A percentile compares a stretch with the other conserved stretches of the same genome.
Evolutionary conservation across 176 grass and related monocot species (phyloP).

Genomic region (Oryza meyeriana): DNA sequence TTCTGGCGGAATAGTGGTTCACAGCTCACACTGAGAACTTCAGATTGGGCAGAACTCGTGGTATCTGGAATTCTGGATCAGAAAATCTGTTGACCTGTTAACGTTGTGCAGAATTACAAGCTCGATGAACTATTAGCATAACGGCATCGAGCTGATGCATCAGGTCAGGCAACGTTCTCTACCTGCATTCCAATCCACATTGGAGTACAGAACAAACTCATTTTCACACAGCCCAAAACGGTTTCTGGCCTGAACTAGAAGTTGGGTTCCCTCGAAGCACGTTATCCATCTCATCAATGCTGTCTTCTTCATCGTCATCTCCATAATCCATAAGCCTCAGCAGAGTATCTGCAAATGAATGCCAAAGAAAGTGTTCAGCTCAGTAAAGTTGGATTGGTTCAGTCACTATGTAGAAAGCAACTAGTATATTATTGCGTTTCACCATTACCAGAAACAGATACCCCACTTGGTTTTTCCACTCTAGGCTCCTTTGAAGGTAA

Average conservation of each 20-base stretch:
- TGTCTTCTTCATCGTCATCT: slow-evolving; percentile 58
- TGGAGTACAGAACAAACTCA: not conserved
- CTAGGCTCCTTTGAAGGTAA: slow-evolving; percentile 19
- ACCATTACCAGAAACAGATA: slow-evolving; percentile 57
- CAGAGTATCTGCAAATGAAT: slow-evolving; percentile 56
- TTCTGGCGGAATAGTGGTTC: not conserved
- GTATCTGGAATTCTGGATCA: not conserved
- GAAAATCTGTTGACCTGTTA: not conserved
- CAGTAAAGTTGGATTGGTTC: not conserved
- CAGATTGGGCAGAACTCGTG: not conserved
- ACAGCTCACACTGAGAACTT: not conserved
- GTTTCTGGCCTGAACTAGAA: slow-evolving; percentile 39
- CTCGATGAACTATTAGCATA: not conserved
- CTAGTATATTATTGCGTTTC: not conserved
- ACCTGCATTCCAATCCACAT: not conserved
- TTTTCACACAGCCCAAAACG: slow-evolving; percentile 61
- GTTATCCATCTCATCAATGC: slow-evolving; percentile 2
- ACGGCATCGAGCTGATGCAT: not conserved
- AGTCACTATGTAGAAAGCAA: not conserved
- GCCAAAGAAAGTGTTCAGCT: not conserved
- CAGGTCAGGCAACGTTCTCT: not conserved
- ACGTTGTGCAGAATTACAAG: not conserved
- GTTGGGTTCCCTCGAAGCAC: slow-evolving; percentile 18
- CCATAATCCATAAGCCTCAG: slow-evolving; percentile 92
- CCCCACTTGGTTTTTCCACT: slow-evolving; percentile 28